phyloP scores from a whole-genome alignment of 345 rosid species.

The Kernera saxatilis region DNA sequence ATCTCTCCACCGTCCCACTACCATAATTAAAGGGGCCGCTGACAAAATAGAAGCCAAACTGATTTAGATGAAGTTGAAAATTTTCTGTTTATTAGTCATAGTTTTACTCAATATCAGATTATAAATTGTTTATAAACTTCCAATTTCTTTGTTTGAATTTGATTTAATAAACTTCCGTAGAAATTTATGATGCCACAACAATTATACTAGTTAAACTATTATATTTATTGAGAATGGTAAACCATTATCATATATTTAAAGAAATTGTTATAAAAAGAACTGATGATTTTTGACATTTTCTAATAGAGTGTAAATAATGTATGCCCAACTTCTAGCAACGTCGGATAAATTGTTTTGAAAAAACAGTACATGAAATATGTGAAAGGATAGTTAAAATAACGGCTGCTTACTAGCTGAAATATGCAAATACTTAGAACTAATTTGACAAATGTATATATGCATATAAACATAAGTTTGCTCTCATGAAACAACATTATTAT shows the following conservation, averaged over 20 bases:
- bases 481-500: not conserved
- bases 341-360: not conserved
- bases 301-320: not conserved
- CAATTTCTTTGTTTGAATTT: not conserved
- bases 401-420: not conserved
- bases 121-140: not conserved
- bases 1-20: constrained; percentile 25
- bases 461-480: not conserved
- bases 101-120: not conserved
- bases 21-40: constrained; percentile 22
- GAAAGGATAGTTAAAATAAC: not conserved
- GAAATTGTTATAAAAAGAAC: too few relatives aligned
- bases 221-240: too few relatives aligned
- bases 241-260: too few relatives aligned
- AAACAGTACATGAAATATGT: not conserved
- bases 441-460: not conserved
- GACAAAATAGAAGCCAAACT: constrained; percentile 14
- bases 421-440: not conserved
- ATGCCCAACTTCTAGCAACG: not conserved
- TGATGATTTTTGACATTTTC: not conserved
- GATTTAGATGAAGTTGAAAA: not conserved
- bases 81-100: not conserved
- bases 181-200: too few relatives aligned
- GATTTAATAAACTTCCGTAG: not conserved
- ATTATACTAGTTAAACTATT: too few relatives aligned